Percentiles rank a stretch among this genome's conserved stretches.
Evolutionary conservation across 768 basidiomycete genomes (phyloP).

Genomic region (Hypholoma fasciculare): DNA sequence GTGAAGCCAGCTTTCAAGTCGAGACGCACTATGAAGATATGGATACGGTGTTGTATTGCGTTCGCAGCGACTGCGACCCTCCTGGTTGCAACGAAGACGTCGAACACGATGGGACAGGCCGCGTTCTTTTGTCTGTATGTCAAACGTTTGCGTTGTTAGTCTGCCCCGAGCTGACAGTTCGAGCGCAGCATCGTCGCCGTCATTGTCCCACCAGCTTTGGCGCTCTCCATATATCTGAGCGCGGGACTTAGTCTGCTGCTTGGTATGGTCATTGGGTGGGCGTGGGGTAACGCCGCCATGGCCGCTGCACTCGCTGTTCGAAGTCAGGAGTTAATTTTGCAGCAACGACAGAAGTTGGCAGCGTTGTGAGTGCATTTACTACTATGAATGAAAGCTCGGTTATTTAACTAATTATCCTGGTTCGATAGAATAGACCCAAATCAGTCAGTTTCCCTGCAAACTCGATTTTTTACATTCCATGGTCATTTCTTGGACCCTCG

Average conservation of each 20-base stretch:
- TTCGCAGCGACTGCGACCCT: constrained; percentile 32
- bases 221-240: constrained; percentile 36
- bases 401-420: background rate
- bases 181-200: constrained; percentile 34
- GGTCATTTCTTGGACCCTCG: constrained; percentile 44
- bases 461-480: constrained; percentile 33
- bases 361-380: constrained; percentile 31
- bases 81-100: constrained; percentile 31
- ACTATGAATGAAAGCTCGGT: background rate
- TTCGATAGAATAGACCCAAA: constrained; percentile 24
- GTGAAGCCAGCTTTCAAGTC: constrained; percentile 29
- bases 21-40: constrained; percentile 38
- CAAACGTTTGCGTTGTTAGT: background rate
- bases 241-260: constrained; percentile 34
- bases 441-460: constrained; percentile 27
- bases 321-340: constrained; percentile 31
- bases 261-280: constrained; percentile 49
- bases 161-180: background rate
- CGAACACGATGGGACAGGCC: constrained; percentile 38
- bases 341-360: constrained; percentile 32
- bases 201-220: constrained; percentile 38
- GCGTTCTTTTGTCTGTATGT: constrained; percentile 41
- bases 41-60: constrained; percentile 35
- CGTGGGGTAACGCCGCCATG: constrained; percentile 46
- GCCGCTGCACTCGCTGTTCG: constrained; percentile 37